A percentile compares a stretch with the other conserved stretches of the same genome.
Conservation (phyloP, 225 moss, liverwort and hornwort species). For the Asterella californica region DNA sequence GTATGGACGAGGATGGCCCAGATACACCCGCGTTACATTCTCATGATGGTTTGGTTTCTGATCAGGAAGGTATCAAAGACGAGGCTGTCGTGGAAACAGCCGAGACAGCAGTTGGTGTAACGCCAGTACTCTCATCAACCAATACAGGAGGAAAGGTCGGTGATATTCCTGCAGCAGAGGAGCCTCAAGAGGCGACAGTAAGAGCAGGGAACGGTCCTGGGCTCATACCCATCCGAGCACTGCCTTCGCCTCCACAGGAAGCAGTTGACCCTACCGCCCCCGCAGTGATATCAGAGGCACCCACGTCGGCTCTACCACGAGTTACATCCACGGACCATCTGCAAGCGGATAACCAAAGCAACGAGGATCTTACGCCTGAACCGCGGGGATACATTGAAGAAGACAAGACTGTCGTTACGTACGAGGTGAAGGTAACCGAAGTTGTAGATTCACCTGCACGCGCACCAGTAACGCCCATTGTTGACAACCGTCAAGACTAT, state of each 20-base stretch:
- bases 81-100: background rate
- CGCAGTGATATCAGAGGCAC: background rate
- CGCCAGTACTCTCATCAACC: background rate
- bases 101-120: background rate
- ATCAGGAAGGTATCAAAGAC: constrained; percentile 14
- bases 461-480: constrained; percentile 1
- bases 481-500: constrained; percentile 5
- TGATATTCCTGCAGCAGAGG: background rate
- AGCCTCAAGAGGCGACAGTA: constrained; percentile 20
- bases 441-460: constrained; percentile 14
- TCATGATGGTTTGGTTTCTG: constrained; percentile 1
- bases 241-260: constrained; percentile 21
- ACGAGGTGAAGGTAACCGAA: constrained; percentile 11
- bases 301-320: background rate
- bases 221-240: constrained; percentile 23
- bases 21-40: constrained; percentile 30
- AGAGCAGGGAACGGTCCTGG: constrained; percentile 40
- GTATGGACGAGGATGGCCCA: constrained; percentile 46
- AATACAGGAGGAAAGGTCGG: background rate
- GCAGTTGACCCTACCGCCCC: background rate
- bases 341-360: constrained; percentile 14
- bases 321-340: background rate
- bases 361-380: constrained; percentile 15
- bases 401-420: constrained; percentile 37
- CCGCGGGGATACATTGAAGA: constrained; percentile 8